Evolutionary conservation across 257 asterid genomes (phyloP), one percentile per base, ranked within the genome.

Genomic region (Solanum pennellii): DNA sequence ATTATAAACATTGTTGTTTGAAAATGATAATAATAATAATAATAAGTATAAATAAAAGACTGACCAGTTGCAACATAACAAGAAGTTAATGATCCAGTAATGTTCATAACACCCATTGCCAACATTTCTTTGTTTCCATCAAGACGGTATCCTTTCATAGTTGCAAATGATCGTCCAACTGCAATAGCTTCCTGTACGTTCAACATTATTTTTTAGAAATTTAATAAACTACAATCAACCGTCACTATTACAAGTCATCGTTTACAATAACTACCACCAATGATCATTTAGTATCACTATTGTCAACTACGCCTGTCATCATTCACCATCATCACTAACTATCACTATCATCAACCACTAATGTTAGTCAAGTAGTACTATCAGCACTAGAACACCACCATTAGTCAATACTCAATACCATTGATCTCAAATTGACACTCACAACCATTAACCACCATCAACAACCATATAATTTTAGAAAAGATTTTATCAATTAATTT

Each of bases 61-160:
- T 86, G 33, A 91, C 93, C 92, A 73, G 94, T 89, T 45, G 94
- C 92, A 72, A 89, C 92, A 87, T 90, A 92, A 83, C 93, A 90
- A 42, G 94, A 92, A 59, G 91, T 89, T 27, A 90, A 74, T 16
- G 94, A 92, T 68, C 94, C 94, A 16, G 91, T 92, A 27, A 90
- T 83, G 74, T 92, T 90, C 93, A 89, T 90, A 27, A 86, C 84
- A 9, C 94, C 94, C 86, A 92, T 85, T 3, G 94, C 92, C 33
- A 90, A 35, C 94, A 92, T 92, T 87, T 92, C 94, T 80, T 90
- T 89, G 76, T 92, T 92, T 87, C 94, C 94, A 88, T 92, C 90
- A 71, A 92, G 89, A 85, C 86, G 89, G 89, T 92, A 92, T 33
- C 90, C 91, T 85, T 87, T 89, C 47, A 89, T 47, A 15, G 91